These are phyloP conservation scores for Xylona heveae DNA, from an alignment of 495 filamentous ascomycete genomes.

Conservation along the genomic window DNA sequence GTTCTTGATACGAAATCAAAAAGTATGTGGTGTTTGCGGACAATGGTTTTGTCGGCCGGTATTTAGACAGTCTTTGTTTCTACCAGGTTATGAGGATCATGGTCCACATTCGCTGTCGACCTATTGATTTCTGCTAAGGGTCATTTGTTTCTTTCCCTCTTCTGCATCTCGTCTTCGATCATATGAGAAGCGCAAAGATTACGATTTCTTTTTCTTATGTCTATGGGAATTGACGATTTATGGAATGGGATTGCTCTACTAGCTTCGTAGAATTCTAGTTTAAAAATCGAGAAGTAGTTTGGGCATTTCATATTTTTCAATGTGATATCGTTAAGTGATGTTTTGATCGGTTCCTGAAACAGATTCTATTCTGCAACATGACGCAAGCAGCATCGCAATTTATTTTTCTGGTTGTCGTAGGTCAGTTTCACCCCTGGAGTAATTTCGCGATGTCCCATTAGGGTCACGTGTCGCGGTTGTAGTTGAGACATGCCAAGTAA, in stretches of 20 bases:
- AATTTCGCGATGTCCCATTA: no score
- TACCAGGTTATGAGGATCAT: conserved; percentile 11
- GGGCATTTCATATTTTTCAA: no score
- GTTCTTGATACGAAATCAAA: conserved; percentile 3
- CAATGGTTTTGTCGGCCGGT: conserved; percentile 10
- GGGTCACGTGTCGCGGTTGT: no score
- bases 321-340: no score
- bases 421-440: no score
- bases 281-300: not conserved
- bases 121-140: conserved; percentile 8
- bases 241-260: not conserved
- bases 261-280: not conserved
- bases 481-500: no score
- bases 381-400: no score
- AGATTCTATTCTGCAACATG: no score
- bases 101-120: conserved; percentile 15
- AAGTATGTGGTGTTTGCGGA: conserved; percentile 8
- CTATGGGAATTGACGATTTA: not conserved
- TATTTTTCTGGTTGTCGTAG: no score
- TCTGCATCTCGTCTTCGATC: no score
- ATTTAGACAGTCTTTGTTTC: conserved; percentile 1
- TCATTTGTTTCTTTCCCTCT: conserved; percentile 4
- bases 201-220: not conserved
- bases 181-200: not conserved
- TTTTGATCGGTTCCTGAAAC: no score